These are phyloP conservation scores for Pseudocercospora crystallina DNA, from an alignment of 2,329 filamentous ascomycete genomes.

Conservation along the genomic window DNA sequence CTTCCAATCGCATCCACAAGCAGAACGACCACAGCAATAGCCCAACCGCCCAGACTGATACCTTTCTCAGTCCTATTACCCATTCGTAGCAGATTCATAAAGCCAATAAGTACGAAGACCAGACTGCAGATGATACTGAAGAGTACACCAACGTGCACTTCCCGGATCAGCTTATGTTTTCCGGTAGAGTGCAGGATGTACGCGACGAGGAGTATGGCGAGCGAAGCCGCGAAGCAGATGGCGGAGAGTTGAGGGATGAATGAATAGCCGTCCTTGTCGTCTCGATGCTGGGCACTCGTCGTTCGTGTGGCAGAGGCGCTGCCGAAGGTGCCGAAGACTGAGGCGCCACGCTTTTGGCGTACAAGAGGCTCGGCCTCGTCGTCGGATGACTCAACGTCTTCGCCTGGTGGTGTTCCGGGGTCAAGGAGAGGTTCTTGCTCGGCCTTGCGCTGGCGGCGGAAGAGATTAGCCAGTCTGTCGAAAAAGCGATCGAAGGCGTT, in stretches of 20 bases:
- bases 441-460: conserved; percentile 31
- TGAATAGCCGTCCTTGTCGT: neutral
- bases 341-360: conserved; percentile 3
- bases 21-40: conserved; percentile 48
- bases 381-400: conserved; percentile 34
- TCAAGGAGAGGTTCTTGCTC: conserved; percentile 28
- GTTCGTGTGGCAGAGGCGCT: neutral
- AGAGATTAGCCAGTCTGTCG: conserved; percentile 45
- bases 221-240: conserved; percentile 59
- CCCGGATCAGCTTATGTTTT: conserved; percentile 63
- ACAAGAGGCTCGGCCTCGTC: conserved; percentile 24
- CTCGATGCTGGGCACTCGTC: neutral
- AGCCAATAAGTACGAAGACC: conserved; percentile 61
- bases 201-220: conserved; percentile 64
- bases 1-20: conserved; percentile 50
- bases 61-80: conserved; percentile 40
- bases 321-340: conserved; percentile 21
- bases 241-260: conserved; percentile 37
- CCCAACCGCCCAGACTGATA: conserved; percentile 45
- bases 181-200: conserved; percentile 67
- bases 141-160: conserved; percentile 72
- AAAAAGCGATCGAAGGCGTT: conserved; percentile 67
- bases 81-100: conserved; percentile 55
- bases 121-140: conserved; percentile 68
- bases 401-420: conserved; percentile 15